Evolutionary conservation across 306 rosid genomes (phyloP).

Genomic region (Acacia confusa): DNA sequence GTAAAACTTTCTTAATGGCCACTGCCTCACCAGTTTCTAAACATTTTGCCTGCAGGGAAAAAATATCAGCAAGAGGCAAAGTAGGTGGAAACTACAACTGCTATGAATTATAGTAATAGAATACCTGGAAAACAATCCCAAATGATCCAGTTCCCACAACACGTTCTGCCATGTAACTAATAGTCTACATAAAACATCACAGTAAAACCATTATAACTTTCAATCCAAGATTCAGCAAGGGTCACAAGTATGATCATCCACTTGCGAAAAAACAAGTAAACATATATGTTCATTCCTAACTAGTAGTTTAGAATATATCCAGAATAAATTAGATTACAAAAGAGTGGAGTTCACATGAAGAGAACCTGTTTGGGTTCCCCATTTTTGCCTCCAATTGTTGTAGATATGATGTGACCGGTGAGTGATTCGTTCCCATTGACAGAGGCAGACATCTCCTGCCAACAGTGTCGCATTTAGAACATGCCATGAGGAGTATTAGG

Average conservation of each 20-base stretch:
- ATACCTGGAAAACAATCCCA: conserved; percentile 96
- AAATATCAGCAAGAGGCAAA: conserved; percentile 18
- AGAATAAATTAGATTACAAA: background rate
- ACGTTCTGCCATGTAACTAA: conserved; percentile 97
- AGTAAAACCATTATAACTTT: conserved; percentile 36
- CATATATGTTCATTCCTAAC: background rate
- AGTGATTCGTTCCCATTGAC: conserved; percentile 82
- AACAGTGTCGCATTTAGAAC: conserved; percentile 26
- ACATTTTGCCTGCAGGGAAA: conserved; percentile 72
- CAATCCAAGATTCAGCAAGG: conserved; percentile 1
- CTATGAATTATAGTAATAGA: background rate
- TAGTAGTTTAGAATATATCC: conserved; percentile 2
- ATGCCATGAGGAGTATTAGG: background rate
- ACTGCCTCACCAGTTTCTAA: conserved; percentile 93
- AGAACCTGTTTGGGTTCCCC: conserved; percentile 94
- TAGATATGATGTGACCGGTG: conserved; percentile 91
- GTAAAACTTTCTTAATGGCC: conserved; percentile 93
- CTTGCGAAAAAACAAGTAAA: background rate
- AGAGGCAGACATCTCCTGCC: conserved; percentile 80
- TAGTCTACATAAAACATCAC: conserved; percentile 63
- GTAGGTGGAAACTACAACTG: background rate
- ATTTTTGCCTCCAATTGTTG: conserved; percentile 94
- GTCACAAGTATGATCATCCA: background rate
- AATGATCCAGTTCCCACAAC: conserved; percentile 92
- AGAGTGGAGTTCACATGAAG: conserved; percentile 19